Conservation (phyloP, 2,329 filamentous ascomycete species). For the Gnomoniopsis smithogilvyi region DNA sequence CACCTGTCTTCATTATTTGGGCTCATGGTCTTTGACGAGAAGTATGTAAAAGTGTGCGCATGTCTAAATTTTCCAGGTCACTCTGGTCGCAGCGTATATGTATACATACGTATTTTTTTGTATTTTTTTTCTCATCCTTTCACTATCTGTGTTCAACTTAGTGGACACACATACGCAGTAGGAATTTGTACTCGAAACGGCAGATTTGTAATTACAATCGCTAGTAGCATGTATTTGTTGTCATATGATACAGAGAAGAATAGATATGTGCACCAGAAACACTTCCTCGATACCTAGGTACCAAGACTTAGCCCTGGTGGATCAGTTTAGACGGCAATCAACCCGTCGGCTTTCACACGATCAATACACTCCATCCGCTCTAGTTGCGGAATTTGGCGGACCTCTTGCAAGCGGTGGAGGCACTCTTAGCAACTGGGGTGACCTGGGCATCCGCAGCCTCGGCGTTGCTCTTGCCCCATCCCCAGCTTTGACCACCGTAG, state of each 20-base stretch:
- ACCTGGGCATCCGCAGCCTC: not conserved
- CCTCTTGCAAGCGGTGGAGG: not conserved
- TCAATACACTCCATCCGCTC: not conserved
- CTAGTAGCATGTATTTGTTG: not conserved
- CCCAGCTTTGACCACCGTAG: conserved; percentile 1
- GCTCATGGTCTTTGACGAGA: too few species aligned
- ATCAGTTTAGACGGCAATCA: not conserved
- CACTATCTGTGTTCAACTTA: not conserved
- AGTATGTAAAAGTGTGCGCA: too few species aligned
- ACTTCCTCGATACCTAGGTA: not conserved
- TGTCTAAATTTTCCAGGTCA: too few species aligned
- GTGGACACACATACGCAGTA: not conserved
- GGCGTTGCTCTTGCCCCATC: not conserved
- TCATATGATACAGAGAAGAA: not conserved
- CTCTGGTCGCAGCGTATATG: too few species aligned
- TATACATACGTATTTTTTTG: too few species aligned
- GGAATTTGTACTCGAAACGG: not conserved
- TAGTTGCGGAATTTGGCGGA: not conserved
- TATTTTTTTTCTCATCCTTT: too few species aligned
- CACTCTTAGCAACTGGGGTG: not conserved
- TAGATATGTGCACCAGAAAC: not conserved
- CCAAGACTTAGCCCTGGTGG: not conserved
- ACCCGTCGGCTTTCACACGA: not conserved
- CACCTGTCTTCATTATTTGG: too few species aligned
- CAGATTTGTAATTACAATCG: not conserved